A percentile compares a stretch with the other conserved stretches of the same genome.
phyloP scores from a whole-genome alignment of 2,329 filamentous ascomycete species.

The Aspergillus glaucus region DNA sequence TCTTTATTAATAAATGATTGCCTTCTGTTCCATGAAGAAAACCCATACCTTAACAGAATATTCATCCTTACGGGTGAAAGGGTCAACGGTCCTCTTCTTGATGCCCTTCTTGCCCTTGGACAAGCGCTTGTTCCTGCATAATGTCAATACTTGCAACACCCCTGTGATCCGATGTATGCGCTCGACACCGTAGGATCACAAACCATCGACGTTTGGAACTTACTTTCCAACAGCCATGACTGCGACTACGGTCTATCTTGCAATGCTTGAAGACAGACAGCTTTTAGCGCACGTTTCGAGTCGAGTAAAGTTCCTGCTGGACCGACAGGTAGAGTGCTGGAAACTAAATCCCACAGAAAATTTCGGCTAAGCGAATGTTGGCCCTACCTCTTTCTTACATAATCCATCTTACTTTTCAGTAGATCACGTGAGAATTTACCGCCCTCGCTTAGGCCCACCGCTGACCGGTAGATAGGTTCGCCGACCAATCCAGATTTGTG shows the following conservation, averaged over 20 bases:
- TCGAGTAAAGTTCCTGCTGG: constrained; percentile 28
- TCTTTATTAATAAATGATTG: constrained; percentile 11
- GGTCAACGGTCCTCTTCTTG: constrained; percentile 98
- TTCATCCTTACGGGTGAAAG: constrained; percentile 99
- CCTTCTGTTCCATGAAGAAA: not conserved
- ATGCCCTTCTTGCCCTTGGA: constrained; percentile 99
- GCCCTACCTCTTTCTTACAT: constrained; percentile 30
- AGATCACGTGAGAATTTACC: not conserved
- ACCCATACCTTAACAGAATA: constrained; percentile 81
- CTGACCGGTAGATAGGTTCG: too few relatives aligned
- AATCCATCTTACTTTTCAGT: constrained; percentile 9
- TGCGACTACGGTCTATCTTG: constrained; percentile 50
- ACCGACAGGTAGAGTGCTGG: constrained; percentile 28
- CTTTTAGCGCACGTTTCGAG: constrained; percentile 36
- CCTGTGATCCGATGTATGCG: not conserved
- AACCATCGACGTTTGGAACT: constrained; percentile 2
- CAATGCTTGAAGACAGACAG: constrained; percentile 37
- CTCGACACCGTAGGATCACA: not conserved
- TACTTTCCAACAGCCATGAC: constrained; percentile 80
- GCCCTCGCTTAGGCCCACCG: too few relatives aligned
- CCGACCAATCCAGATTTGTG: too few relatives aligned
- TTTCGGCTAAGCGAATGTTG: constrained; percentile 38
- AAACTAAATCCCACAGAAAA: constrained; percentile 42
- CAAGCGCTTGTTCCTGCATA: constrained; percentile 92
- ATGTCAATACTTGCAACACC: constrained; percentile 5